Evolutionary conservation across 306 rosid genomes (phyloP).

Genomic region (Sindora glabra): DNA sequence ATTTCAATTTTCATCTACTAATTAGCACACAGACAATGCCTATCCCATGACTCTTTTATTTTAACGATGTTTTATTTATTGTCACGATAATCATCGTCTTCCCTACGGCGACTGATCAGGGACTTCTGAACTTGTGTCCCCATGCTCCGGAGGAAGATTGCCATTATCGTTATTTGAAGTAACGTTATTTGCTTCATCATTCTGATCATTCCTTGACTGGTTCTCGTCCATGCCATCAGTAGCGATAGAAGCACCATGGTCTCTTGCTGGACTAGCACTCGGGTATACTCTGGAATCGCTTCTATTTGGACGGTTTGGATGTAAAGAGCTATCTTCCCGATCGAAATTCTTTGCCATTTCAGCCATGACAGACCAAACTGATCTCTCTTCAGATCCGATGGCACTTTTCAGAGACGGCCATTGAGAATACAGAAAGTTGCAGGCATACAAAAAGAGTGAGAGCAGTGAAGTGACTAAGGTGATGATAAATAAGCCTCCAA

Average conservation of each 20-base stretch:
- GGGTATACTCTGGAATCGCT: neutral
- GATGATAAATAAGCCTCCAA: constrained; percentile 33
- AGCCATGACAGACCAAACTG: neutral
- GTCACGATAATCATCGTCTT: too few relatives aligned
- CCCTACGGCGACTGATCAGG: too few relatives aligned
- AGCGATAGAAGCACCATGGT: neutral
- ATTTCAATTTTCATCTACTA: too few relatives aligned
- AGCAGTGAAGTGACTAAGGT: neutral
- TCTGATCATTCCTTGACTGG: too few relatives aligned
- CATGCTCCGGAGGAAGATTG: too few relatives aligned
- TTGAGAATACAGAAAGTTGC: neutral
- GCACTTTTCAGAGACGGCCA: constrained; percentile 1
- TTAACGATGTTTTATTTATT: too few relatives aligned
- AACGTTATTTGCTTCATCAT: too few relatives aligned
- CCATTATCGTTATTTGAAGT: too few relatives aligned
- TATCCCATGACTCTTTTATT: too few relatives aligned
- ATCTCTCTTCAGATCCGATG: neutral
- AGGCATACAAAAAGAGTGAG: neutral
- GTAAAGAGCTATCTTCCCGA: neutral
- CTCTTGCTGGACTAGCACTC: neutral
- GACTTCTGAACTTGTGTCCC: too few relatives aligned
- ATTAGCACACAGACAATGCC: too few relatives aligned
- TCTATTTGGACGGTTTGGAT: neutral
- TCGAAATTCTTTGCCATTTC: constrained; percentile 9
- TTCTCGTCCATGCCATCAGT: neutral